A percentile compares a stretch with the other conserved stretches of the same genome.
These are phyloP conservation scores for Kodamaea laetipori DNA, from an alignment of 805 yeast species.

Conservation along the genomic window DNA sequence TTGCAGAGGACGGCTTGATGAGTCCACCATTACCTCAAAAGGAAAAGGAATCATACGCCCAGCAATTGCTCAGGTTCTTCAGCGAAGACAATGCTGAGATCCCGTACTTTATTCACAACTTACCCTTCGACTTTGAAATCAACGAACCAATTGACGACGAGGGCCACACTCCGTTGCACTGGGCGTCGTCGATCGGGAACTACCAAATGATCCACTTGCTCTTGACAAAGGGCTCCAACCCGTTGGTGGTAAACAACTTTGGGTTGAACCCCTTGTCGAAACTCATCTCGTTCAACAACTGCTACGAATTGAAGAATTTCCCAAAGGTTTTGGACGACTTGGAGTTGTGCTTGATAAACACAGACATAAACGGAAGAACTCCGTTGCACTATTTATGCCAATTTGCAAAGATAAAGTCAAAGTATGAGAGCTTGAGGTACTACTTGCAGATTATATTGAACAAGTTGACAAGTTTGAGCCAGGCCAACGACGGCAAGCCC, in stretches of 20 bases:
- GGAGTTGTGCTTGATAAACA: slow-evolving; percentile 72
- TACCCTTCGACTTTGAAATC: slow-evolving; percentile 66
- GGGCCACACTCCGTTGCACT: slow-evolving; percentile 92
- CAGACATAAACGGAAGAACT: slow-evolving; percentile 73
- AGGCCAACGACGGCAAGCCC: slow-evolving; percentile 33
- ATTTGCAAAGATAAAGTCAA: slow-evolving; percentile 63
- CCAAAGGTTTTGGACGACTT: slow-evolving; percentile 75
- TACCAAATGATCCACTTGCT: slow-evolving; percentile 74
- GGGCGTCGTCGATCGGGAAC: slow-evolving; percentile 97
- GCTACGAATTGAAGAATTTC: slow-evolving; percentile 78
- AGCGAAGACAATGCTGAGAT: slow-evolving; percentile 48
- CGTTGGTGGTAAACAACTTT: slow-evolving; percentile 50
- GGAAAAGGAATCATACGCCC: slow-evolving; percentile 32
- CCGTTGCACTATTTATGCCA: slow-evolving; percentile 84
- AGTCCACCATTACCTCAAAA: slow-evolving; percentile 7
- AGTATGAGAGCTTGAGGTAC: slow-evolving; percentile 78
- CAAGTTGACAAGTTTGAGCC: slow-evolving; percentile 56
- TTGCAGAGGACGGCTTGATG: slow-evolving; percentile 6
- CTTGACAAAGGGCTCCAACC: slow-evolving; percentile 72
- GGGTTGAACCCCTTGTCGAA: slow-evolving; percentile 91
- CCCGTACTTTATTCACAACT: slow-evolving; percentile 66
- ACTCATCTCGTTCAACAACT: slow-evolving; percentile 83
- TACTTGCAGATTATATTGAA: slow-evolving; percentile 76
- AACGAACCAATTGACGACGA: slow-evolving; percentile 87
- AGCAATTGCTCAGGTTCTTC: slow-evolving; percentile 43